Base-by-base conservation (phyloP, 73 alveolate species). In the Paramecium pentaurelia region DNA sequence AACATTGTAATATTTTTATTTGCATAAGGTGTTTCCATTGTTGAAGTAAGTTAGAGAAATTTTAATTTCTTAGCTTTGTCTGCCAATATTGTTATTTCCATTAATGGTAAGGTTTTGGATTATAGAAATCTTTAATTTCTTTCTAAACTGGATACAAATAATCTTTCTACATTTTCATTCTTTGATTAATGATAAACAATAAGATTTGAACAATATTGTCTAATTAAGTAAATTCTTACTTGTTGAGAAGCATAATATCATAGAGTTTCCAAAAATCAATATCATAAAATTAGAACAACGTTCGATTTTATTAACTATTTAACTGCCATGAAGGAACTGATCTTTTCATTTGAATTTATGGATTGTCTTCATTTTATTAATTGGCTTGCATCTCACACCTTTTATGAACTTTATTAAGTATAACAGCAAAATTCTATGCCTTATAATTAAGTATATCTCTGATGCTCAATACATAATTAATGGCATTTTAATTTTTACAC, bases 1-100 rank as follows among this genome's bases (percentile, higher is more conserved):
- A 73, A 73, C 87, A 73, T 73, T 36, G 87, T 73, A 34, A 73
- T 73, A 25, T 73, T 73, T 38, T 40, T 73, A 73, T 73, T 73
- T 73, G 58, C 37, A 38, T 73, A 73, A 10, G 60, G 60, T 4
- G 87, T 73, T 73, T 73, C 87, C 87, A 73, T 73, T 8, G 87
- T 73, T 40, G 6, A 37, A 3, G 18, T 36, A 22, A 40, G 47
- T 40, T 73, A 73, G 1, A 40, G 58, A 73, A 40, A 73, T 16
- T 64, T 64, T 38, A 73, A 40, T 73, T 73, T 73, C 60, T 16
- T 36, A 4, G 87, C 87, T 20, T 37, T 40, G 6, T 34, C 58
- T 14, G 16, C 20, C 0, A 73, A 37, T 9, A 20, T 34, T 16
- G 58, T 44, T 36, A 36, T 34, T 34, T 73, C 87, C 40, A 73